phyloP scores from a whole-genome alignment of 345 rosid species.

The Bruguiera parviflora region DNA sequence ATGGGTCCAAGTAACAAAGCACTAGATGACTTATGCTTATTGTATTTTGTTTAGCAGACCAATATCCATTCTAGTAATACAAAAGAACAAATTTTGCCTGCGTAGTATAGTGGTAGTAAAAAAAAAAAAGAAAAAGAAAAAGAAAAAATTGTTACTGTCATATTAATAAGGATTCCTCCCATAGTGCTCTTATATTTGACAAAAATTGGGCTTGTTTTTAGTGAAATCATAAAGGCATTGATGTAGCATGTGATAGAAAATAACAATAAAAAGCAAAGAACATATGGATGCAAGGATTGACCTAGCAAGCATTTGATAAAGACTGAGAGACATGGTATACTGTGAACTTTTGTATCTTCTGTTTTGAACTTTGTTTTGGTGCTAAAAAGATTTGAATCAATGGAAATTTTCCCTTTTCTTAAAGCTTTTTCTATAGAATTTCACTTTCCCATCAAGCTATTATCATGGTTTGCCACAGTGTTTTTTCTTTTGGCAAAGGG shows the following conservation, averaged over 20 bases:
- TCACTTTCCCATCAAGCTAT: slow-evolving; percentile 13
- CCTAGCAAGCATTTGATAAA: slow-evolving; percentile 7
- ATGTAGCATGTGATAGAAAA: slow-evolving; percentile 24
- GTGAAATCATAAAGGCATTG: slow-evolving; percentile 7
- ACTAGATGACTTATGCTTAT: background rate
- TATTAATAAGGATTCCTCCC: no score
- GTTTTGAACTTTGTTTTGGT: slow-evolving; percentile 34
- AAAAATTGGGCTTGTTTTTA: background rate
- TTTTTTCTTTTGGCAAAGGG: slow-evolving; percentile 5
- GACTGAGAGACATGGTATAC: slow-evolving; percentile 18
- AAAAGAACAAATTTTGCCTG: no score
- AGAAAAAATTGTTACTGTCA: no score
- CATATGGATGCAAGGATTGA: slow-evolving; percentile 1
- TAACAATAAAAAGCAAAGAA: background rate
- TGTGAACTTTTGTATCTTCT: slow-evolving; percentile 26
- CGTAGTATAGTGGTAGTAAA: no score
- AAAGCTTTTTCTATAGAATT: background rate
- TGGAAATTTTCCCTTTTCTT: background rate
- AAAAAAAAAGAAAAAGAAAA: no score
- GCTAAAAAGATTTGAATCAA: slow-evolving; percentile 36
- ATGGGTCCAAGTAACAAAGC: slow-evolving; percentile 3
- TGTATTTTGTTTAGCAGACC: no score
- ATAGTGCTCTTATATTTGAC: no score
- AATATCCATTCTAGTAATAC: no score
- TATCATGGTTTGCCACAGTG: background rate